A percentile compares a stretch with the other conserved stretches of the same genome.
These are phyloP conservation scores for Colletotrichum chrysophilum DNA, from an alignment of 2,329 filamentous ascomycete species.

Conservation along the genomic window DNA sequence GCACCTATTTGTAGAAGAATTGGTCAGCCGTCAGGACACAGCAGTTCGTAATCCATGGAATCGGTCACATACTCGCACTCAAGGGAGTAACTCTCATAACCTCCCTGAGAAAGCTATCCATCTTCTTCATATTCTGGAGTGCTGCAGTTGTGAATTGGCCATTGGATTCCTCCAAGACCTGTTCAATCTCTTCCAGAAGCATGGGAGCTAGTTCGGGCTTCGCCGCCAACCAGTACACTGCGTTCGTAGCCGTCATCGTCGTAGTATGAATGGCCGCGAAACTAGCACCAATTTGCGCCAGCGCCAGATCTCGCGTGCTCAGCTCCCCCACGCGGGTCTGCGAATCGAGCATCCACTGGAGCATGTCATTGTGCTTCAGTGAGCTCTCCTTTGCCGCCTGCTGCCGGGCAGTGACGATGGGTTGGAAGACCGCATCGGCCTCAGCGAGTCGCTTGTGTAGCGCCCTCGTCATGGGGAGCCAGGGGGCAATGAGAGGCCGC, in stretches of 20 bases:
- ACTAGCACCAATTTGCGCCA: slow-evolving; percentile 45
- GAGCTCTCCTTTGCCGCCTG: not conserved
- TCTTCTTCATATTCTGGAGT: slow-evolving; percentile 41
- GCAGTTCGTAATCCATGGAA: not conserved
- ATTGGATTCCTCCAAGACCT: slow-evolving; percentile 37
- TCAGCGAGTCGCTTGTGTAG: not conserved
- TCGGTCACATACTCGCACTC: slow-evolving; percentile 18
- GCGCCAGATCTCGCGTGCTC: slow-evolving; percentile 40
- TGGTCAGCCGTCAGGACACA: not conserved
- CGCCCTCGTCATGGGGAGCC: not conserved
- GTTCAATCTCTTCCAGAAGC: slow-evolving; percentile 54
- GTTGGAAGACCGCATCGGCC: not conserved
- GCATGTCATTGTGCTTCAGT: slow-evolving; percentile 28
- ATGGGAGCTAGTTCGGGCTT: slow-evolving; percentile 54
- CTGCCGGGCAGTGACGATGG: not conserved
- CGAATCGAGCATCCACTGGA: slow-evolving; percentile 49
- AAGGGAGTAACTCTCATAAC: slow-evolving; percentile 44
- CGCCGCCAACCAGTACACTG: slow-evolving; percentile 51
- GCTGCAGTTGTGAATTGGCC: slow-evolving; percentile 36
- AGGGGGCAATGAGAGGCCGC: not conserved
- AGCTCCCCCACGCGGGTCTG: slow-evolving; percentile 35
- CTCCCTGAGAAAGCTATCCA: slow-evolving; percentile 45
- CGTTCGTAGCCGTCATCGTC: slow-evolving; percentile 46
- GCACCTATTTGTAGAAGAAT: not conserved
- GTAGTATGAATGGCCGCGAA: slow-evolving; percentile 59